A percentile compares a stretch with the other conserved stretches of the same genome.
phyloP scores from a whole-genome alignment of 1,139 yeast species.

The Geotrichum cucujoidarum region DNA sequence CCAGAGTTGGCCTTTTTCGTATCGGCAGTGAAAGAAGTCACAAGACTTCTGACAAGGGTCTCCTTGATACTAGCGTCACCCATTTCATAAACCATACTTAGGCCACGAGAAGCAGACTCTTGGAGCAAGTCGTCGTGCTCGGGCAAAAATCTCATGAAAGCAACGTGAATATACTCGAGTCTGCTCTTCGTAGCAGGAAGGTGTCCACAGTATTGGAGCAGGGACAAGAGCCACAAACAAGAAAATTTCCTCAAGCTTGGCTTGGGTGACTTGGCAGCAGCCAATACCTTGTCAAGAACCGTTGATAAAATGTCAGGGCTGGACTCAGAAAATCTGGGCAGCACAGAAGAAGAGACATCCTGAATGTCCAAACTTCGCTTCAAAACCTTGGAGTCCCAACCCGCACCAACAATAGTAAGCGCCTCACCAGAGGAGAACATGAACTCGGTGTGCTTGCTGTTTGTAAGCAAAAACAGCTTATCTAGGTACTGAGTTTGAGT shows the following conservation, averaged over 20 bases:
- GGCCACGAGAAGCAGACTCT: slow-evolving; percentile 87
- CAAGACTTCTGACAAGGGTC: slow-evolving; percentile 65
- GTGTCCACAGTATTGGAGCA: slow-evolving; percentile 68
- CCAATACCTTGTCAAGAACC: slow-evolving; percentile 48
- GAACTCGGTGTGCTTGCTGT: slow-evolving; percentile 68
- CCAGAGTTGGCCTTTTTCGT: slow-evolving; percentile 59
- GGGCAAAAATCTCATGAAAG: slow-evolving; percentile 69
- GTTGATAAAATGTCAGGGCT: slow-evolving; percentile 21
- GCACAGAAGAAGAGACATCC: slow-evolving; percentile 19
- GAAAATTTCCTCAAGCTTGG: slow-evolving; percentile 72
- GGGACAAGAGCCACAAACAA: slow-evolving; percentile 79
- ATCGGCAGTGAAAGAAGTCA: slow-evolving; percentile 71
- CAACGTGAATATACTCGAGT: slow-evolving; percentile 57
- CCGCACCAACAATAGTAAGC: slow-evolving; percentile 61
- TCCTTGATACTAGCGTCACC: slow-evolving; percentile 69
- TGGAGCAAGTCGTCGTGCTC: slow-evolving; percentile 81
- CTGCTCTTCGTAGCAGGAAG: slow-evolving; percentile 41
- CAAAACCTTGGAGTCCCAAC: slow-evolving; percentile 67
- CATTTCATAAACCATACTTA: slow-evolving; percentile 72
- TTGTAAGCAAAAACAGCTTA: slow-evolving; percentile 52
- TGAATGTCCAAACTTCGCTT: slow-evolving; percentile 48
- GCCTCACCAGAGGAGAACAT: slow-evolving; percentile 85
- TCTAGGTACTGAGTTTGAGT: slow-evolving; percentile 41
- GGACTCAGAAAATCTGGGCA: slow-evolving; percentile 11
- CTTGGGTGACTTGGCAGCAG: slow-evolving; percentile 56